Conservation (phyloP, 768 basidiomycete species). For the Trametes elegans region DNA sequence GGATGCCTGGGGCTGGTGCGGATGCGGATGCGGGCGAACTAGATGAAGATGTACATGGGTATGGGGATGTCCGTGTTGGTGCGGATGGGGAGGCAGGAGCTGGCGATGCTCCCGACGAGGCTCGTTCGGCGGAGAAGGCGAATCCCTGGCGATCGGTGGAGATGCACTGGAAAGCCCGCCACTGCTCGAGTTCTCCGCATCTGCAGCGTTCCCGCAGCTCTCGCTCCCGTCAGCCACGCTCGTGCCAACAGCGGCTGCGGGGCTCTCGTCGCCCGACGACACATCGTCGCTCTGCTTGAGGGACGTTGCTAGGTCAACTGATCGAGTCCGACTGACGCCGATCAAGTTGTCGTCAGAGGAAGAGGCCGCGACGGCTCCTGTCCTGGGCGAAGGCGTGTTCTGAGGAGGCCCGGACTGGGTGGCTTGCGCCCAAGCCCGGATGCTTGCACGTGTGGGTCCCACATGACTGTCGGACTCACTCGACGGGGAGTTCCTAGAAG, state of each 20-base stretch:
- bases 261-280: neutral
- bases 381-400: neutral
- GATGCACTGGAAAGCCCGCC: neutral
- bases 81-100: neutral
- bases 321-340: slow-evolving; percentile 3
- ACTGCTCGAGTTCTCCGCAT: slow-evolving; percentile 6
- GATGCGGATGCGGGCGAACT: neutral
- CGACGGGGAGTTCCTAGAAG: neutral
- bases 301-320: neutral
- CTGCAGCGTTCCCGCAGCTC: slow-evolving; percentile 13
- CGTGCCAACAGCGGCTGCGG: neutral
- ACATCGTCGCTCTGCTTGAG: too few species aligned
- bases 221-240: neutral
- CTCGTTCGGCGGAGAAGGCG: neutral
- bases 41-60: too few species aligned
- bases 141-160: neutral
- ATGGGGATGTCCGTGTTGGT: neutral
- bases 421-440: slow-evolving; percentile 15
- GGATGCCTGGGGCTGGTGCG: neutral
- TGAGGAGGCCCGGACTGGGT: slow-evolving; percentile 10
- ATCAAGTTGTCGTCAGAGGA: neutral
- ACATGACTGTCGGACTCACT: slow-evolving; percentile 6
- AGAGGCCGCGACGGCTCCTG: neutral
- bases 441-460: slow-evolving; percentile 14
- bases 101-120: neutral